phyloP scores from a whole-genome alignment of 78 protist species.

The Cyanophora paradoxa region DNA sequence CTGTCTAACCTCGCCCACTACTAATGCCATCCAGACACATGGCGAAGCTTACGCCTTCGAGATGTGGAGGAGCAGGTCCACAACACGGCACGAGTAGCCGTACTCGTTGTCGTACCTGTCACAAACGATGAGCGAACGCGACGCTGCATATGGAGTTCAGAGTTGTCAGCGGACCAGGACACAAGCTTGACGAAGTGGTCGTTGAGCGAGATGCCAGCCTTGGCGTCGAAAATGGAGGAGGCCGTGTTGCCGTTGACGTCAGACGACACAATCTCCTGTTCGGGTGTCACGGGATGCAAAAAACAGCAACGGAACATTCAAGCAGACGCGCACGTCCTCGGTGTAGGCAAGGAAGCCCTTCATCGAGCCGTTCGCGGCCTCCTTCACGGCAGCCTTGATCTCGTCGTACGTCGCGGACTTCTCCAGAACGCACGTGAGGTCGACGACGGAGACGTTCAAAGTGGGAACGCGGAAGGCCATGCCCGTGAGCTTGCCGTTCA shows the following conservation, averaged over 20 bases:
- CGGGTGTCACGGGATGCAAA: too few species aligned
- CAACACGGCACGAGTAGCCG: slow-evolving; percentile 93
- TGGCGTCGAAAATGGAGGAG: slow-evolving; percentile 92
- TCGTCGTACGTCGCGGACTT: slow-evolving; percentile 85
- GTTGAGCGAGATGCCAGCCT: slow-evolving; percentile 90
- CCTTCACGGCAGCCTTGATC: slow-evolving; percentile 74
- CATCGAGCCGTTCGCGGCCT: slow-evolving; percentile 54
- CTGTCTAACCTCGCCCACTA: too few species aligned
- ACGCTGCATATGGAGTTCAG: too few species aligned
- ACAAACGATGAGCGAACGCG: too few species aligned
- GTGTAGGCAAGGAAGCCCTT: slow-evolving; percentile 90
- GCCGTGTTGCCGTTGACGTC: slow-evolving; percentile 85
- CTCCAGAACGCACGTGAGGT: slow-evolving; percentile 75
- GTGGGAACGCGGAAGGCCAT: slow-evolving; percentile 99
- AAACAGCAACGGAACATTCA: too few species aligned
- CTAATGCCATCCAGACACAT: not conserved
- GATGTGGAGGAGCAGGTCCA: slow-evolving; percentile 79
- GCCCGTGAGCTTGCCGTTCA: slow-evolving; percentile 98
- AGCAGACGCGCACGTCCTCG: slow-evolving; percentile 87
- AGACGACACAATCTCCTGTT: slow-evolving; percentile 87
- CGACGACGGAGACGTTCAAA: slow-evolving; percentile 97
- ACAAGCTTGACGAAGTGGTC: slow-evolving; percentile 93
- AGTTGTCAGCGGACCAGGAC: too few species aligned
- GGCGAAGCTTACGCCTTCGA: not conserved
- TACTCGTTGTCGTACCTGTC: slow-evolving; percentile 92